Evolutionary conservation across 345 rosid genomes (phyloP).

Genomic region (Rhizophora apiculata): DNA sequence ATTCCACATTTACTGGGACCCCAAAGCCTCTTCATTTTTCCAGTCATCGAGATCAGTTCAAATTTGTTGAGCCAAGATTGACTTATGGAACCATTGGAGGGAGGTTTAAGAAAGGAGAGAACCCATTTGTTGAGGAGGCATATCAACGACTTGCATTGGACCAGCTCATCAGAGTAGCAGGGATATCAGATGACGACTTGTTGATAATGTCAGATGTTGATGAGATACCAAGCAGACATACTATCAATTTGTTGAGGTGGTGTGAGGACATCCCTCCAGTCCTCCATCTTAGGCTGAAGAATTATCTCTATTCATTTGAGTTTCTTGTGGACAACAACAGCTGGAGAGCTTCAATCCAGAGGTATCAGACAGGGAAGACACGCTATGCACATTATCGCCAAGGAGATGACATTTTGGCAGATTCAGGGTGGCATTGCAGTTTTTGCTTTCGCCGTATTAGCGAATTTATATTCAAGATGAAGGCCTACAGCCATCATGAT

Average conservation of each 20-base stretch:
- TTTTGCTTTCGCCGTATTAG: constrained; percentile 57
- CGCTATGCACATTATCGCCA: constrained; percentile 71
- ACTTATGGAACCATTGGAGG: constrained; percentile 76
- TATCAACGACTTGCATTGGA: constrained; percentile 77
- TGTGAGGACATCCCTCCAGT: constrained; percentile 68
- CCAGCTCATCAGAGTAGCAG: constrained; percentile 64
- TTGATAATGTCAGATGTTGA: constrained; percentile 88
- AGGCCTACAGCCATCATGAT: constrained; percentile 71
- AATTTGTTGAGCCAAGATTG: constrained; percentile 68
- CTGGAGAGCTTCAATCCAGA: constrained; percentile 88
- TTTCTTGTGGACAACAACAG: constrained; percentile 66
- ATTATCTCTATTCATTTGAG: constrained; percentile 82
- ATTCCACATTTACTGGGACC: constrained; percentile 72
- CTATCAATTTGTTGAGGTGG: constrained; percentile 80
- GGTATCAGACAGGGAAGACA: constrained; percentile 57
- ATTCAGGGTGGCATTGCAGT: constrained; percentile 85
- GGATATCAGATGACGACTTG: constrained; percentile 75
- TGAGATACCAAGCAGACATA: constrained; percentile 86
- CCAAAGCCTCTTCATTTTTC: constrained; percentile 61
- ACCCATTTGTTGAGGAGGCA: constrained; percentile 81
- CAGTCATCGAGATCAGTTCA: constrained; percentile 51
- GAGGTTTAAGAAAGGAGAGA: constrained; percentile 69
- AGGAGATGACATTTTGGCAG: constrained; percentile 56
- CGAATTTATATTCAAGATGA: constrained; percentile 73
- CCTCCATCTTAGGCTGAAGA: constrained; percentile 71